A percentile compares a stretch with the other conserved stretches of the same genome.
phyloP scores from a whole-genome alignment of 2,329 filamentous ascomycete species.

The Parastagonospora nodorum region DNA sequence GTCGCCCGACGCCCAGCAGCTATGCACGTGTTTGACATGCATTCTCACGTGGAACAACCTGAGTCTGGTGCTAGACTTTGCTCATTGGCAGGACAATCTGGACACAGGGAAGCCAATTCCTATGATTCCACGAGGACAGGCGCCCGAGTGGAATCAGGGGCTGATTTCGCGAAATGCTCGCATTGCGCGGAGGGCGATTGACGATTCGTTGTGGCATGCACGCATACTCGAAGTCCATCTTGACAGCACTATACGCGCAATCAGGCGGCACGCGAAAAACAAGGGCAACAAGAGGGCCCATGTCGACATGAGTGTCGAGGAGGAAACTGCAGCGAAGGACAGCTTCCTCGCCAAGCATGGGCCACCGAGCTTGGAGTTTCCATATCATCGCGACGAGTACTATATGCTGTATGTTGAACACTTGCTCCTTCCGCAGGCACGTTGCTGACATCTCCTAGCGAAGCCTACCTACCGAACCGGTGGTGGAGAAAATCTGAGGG shows the following conservation, averaged over 20 bases:
- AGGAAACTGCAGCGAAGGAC: slow-evolving; percentile 56
- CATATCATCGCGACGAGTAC: slow-evolving; percentile 62
- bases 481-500: slow-evolving; percentile 55
- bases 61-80: slow-evolving; percentile 60
- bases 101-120: slow-evolving; percentile 59
- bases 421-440: neutral
- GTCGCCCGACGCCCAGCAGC: slow-evolving; percentile 50
- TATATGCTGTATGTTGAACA: slow-evolving; percentile 53
- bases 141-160: slow-evolving; percentile 56
- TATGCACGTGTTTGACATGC: slow-evolving; percentile 64
- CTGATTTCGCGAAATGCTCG: slow-evolving; percentile 52
- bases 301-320: slow-evolving; percentile 54
- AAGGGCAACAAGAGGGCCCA: slow-evolving; percentile 54
- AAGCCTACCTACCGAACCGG: slow-evolving; percentile 62
- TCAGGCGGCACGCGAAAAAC: slow-evolving; percentile 55
- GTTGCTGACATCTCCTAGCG: slow-evolving; percentile 22
- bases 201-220: slow-evolving; percentile 57
- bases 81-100: slow-evolving; percentile 60
- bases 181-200: slow-evolving; percentile 54
- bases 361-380: slow-evolving; percentile 58
- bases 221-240: slow-evolving; percentile 56
- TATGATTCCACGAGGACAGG: slow-evolving; percentile 55
- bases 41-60: slow-evolving; percentile 63
- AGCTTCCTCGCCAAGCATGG: slow-evolving; percentile 58
- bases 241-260: slow-evolving; percentile 52